A percentile compares a stretch with the other conserved stretches of the same genome.
Evolutionary conservation across 176 grass and related monocot genomes (phyloP).

Genomic region (Phyllostachys edulis): DNA sequence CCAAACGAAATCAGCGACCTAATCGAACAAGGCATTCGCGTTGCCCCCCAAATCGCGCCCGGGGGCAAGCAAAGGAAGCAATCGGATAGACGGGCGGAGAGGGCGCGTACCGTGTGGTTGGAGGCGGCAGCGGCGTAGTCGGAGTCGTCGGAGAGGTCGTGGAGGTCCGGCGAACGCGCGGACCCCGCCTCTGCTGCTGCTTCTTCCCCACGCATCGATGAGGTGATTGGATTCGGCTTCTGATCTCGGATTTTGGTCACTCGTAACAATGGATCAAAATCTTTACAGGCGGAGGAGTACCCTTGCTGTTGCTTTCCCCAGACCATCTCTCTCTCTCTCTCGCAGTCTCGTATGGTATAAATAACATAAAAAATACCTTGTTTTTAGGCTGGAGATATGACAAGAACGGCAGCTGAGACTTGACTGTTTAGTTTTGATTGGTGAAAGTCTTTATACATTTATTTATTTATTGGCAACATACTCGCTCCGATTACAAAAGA

Average conservation of each 20-base stretch:
- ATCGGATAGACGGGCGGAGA: neutral
- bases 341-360: neutral
- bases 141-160: constrained; percentile 94
- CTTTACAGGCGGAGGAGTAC: neutral
- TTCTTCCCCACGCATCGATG: constrained; percentile 43
- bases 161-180: constrained; percentile 55
- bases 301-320: neutral
- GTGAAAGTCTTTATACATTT: too few relatives aligned
- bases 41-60: neutral
- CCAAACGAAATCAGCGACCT: neutral
- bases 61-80: neutral
- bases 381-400: neutral
- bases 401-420: neutral
- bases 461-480: neutral
- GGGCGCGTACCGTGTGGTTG: constrained; percentile 27
- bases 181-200: constrained; percentile 42
- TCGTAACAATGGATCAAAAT: neutral
- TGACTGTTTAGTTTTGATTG: neutral
- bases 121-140: constrained; percentile 75
- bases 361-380: neutral
- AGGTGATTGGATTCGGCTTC: neutral
- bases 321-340: neutral
- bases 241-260: constrained; percentile 1
- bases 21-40: constrained; percentile 2
- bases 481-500: too few relatives aligned